Percentiles rank a stretch among this genome's conserved stretches.
Evolutionary conservation across 805 yeast genomes (phyloP).

Genomic region (Danielia reshetovae): DNA sequence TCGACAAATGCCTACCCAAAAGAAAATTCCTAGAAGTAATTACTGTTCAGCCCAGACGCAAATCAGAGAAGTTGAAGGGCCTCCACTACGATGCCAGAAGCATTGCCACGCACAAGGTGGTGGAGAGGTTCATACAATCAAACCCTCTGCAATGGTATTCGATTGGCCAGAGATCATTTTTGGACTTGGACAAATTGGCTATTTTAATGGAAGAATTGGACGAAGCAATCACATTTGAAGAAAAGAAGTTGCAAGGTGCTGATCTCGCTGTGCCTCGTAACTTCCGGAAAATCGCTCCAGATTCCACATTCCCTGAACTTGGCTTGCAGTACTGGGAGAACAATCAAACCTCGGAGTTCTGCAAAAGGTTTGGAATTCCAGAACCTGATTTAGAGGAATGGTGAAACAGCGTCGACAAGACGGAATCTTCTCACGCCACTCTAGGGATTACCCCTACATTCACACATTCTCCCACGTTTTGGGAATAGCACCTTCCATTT

Average conservation of each 20-base stretch:
- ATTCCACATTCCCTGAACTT: slow-evolving; percentile 18
- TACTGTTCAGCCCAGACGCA: slow-evolving; percentile 13
- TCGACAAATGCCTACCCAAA: slow-evolving; percentile 78
- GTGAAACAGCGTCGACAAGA: too few relatives aligned
- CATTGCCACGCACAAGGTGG: slow-evolving; percentile 32
- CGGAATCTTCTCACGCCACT: too few relatives aligned
- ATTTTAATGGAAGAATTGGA: slow-evolving; percentile 18
- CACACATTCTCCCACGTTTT: too few relatives aligned
- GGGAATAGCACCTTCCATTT: too few relatives aligned
- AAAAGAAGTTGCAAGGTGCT: slow-evolving; percentile 8
- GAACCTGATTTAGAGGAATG: too few relatives aligned
- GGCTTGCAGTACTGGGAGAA: slow-evolving; percentile 31
- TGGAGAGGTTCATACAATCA: slow-evolving; percentile 23
- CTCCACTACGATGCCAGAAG: slow-evolving; percentile 30
- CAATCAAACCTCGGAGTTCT: slow-evolving; percentile 33
- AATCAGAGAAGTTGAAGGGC: slow-evolving; percentile 8
- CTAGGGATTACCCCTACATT: too few relatives aligned
- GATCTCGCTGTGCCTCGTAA: slow-evolving; percentile 19
- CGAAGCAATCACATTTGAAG: slow-evolving; percentile 18
- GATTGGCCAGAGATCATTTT: neutral
- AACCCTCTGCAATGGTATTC: slow-evolving; percentile 8
- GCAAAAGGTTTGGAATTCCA: slow-evolving; percentile 22
- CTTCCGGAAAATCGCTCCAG: slow-evolving; percentile 24
- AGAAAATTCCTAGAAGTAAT: slow-evolving; percentile 57
- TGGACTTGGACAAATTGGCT: neutral